A percentile compares a stretch with the other conserved stretches of the same genome.
Evolutionary conservation across 1,284 basidiomycete genomes (phyloP).

Genomic region (Coriolopsis trogii): DNA sequence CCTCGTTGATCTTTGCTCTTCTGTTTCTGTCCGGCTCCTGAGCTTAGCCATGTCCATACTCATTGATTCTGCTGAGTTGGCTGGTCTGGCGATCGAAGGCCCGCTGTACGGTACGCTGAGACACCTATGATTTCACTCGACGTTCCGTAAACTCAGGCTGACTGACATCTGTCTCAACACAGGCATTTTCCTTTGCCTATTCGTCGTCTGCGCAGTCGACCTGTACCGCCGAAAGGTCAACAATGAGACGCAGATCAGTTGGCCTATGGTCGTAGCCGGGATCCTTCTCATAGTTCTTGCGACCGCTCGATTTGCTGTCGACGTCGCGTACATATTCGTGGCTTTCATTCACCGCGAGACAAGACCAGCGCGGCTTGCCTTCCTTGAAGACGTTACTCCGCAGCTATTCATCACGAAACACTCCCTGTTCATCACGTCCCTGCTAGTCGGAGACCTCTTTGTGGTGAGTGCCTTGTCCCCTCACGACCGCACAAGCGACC

Average conservation of each 20-base stretch:
- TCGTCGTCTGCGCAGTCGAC: slow-evolving; percentile 13
- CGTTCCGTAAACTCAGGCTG: too few species aligned
- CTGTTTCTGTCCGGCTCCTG: too few species aligned
- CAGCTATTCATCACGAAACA: slow-evolving; percentile 19
- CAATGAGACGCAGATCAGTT: slow-evolving; percentile 5
- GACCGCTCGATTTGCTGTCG: slow-evolving; percentile 17
- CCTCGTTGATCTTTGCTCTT: too few species aligned
- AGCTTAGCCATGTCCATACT: slow-evolving; percentile 6
- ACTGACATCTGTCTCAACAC: too few species aligned
- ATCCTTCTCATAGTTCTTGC: slow-evolving; percentile 19
- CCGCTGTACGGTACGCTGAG: slow-evolving; percentile 23
- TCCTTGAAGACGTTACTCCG: slow-evolving; percentile 16
- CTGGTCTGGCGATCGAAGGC: slow-evolving; percentile 18
- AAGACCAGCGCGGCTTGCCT: slow-evolving; percentile 12
- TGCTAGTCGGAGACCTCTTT: slow-evolving; percentile 21
- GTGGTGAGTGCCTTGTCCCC: slow-evolving; percentile 18
- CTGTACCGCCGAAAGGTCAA: slow-evolving; percentile 5
- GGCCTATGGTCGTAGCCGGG: slow-evolving; percentile 16
- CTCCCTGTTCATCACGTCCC: slow-evolving; percentile 11
- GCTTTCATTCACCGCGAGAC: too few species aligned
- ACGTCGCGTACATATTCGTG: slow-evolving; percentile 20
- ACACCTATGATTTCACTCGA: too few species aligned
- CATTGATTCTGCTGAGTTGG: slow-evolving; percentile 23
- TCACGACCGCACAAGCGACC: not conserved
- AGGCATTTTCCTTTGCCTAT: slow-evolving; percentile 21